phyloP scores from a whole-genome alignment of 1,139 yeast species.

The Candida tetrigidarum region DNA sequence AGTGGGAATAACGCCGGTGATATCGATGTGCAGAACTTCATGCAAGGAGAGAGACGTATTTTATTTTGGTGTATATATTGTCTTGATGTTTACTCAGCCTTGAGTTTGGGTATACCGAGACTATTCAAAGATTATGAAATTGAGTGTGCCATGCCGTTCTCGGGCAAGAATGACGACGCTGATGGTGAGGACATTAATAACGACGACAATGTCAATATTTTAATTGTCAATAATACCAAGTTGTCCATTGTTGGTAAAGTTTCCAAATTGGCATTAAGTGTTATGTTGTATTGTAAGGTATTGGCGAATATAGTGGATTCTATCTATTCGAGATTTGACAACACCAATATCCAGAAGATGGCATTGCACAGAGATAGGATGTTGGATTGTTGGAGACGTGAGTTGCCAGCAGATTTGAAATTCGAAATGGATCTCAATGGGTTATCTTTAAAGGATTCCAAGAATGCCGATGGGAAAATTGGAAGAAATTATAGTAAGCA shows the following conservation, averaged over 20 bases:
- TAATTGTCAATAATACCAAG: slow-evolving; percentile 59
- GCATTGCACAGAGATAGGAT: slow-evolving; percentile 65
- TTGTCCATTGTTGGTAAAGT: slow-evolving; percentile 73
- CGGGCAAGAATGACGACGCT: slow-evolving; percentile 54
- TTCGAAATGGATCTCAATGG: slow-evolving; percentile 76
- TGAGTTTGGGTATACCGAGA: slow-evolving; percentile 83
- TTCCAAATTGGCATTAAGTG: slow-evolving; percentile 59
- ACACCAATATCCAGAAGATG: slow-evolving; percentile 35
- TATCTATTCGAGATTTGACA: slow-evolving; percentile 54
- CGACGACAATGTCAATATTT: slow-evolving; percentile 54
- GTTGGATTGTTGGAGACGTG: slow-evolving; percentile 80
- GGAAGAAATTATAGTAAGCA: slow-evolving; percentile 47
- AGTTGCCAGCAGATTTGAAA: slow-evolving; percentile 61
- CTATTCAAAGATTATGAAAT: slow-evolving; percentile 78
- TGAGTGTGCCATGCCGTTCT: slow-evolving; percentile 83
- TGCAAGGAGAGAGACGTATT: slow-evolving; percentile 82
- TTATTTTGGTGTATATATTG: slow-evolving; percentile 85
- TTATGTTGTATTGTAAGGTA: slow-evolving; percentile 73
- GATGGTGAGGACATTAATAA: slow-evolving; percentile 38
- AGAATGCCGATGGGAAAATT: slow-evolving; percentile 24
- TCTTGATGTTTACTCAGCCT: slow-evolving; percentile 75
- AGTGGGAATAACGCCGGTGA: slow-evolving; percentile 53
- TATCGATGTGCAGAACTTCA: slow-evolving; percentile 52
- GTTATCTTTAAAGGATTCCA: slow-evolving; percentile 43
- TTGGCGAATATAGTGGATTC: slow-evolving; percentile 76